Conservation (phyloP, 345 rosid genomes). For the Linum tenue region DNA sequence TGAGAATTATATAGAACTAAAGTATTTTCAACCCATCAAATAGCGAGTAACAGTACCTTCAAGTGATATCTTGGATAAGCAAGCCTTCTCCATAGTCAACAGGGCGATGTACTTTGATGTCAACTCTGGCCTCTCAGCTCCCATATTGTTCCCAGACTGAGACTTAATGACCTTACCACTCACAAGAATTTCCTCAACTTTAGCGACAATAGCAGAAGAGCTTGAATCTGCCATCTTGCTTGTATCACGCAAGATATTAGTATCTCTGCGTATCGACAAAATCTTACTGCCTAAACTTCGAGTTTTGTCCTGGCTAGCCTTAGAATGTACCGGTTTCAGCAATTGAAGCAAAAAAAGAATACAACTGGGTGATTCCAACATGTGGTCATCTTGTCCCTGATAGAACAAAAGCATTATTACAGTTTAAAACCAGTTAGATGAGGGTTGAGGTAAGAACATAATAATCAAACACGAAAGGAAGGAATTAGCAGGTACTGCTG, state of each 20-base stretch:
- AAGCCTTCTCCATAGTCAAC: conserved; percentile 79
- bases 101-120: conserved; percentile 74
- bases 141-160: conserved; percentile 26
- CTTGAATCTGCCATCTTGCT: conserved; percentile 37
- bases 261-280: conserved; percentile 47
- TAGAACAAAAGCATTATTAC: conserved; percentile 12
- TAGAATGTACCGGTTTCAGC: conserved; percentile 55
- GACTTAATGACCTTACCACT: conserved; percentile 60
- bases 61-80: conserved; percentile 72
- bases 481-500: too few relatives aligned
- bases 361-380: conserved; percentile 58
- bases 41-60: conserved; percentile 48
- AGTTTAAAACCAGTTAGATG: conserved; percentile 7
- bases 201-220: conserved; percentile 46
- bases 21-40: not conserved
- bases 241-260: conserved; percentile 39
- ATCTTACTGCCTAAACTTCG: conserved; percentile 64
- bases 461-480: too few relatives aligned
- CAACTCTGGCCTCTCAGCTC: conserved; percentile 47
- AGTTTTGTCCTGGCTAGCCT: conserved; percentile 36
- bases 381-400: conserved; percentile 78
- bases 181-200: conserved; percentile 61
- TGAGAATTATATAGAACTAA: not conserved
- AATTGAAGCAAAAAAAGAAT: conserved; percentile 59
- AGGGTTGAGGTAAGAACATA: too few relatives aligned